Conservation (phyloP, 257 asterid genomes). For the Plantago elongata region DNA sequence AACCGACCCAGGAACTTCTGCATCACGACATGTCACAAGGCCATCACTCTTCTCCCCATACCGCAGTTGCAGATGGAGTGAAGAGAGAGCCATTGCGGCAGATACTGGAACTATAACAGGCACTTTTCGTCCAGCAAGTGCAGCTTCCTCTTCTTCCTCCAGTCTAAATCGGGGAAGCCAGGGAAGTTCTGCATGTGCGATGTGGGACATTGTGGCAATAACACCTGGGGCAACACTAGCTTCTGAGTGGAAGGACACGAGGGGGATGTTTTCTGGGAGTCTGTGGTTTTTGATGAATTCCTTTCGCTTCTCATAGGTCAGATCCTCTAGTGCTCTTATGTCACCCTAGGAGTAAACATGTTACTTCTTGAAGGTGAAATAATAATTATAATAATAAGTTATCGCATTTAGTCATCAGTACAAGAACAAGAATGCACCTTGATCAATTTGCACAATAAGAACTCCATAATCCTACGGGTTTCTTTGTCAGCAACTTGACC, state of each 20-base stretch:
- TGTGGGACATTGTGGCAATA: constrained; percentile 67
- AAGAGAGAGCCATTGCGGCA: constrained; percentile 65
- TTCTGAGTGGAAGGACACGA: constrained; percentile 79
- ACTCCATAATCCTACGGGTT: constrained; percentile 79
- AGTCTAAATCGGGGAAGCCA: constrained; percentile 47
- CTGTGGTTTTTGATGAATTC: constrained; percentile 62
- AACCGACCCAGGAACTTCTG: constrained; percentile 90
- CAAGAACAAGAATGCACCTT: constrained; percentile 49
- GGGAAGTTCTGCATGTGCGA: constrained; percentile 86
- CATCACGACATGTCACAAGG: constrained; percentile 86
- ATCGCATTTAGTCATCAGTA: neutral
- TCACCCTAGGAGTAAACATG: constrained; percentile 55
- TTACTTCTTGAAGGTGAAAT: neutral
- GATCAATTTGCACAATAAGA: constrained; percentile 70
- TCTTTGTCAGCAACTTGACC: constrained; percentile 89
- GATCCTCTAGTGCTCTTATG: constrained; percentile 78
- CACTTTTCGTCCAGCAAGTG: constrained; percentile 40
- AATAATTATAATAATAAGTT: too few relatives aligned
- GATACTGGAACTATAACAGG: constrained; percentile 83
- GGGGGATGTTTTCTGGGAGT: constrained; percentile 69
- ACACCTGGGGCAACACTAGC: constrained; percentile 64
- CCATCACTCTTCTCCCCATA: constrained; percentile 99
- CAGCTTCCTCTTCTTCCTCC: constrained; percentile 34
- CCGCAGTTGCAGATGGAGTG: constrained; percentile 71
- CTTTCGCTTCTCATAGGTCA: constrained; percentile 73